Conservation (phyloP, 495 filamentous ascomycete species). For the Usnea hakonensis region DNA sequence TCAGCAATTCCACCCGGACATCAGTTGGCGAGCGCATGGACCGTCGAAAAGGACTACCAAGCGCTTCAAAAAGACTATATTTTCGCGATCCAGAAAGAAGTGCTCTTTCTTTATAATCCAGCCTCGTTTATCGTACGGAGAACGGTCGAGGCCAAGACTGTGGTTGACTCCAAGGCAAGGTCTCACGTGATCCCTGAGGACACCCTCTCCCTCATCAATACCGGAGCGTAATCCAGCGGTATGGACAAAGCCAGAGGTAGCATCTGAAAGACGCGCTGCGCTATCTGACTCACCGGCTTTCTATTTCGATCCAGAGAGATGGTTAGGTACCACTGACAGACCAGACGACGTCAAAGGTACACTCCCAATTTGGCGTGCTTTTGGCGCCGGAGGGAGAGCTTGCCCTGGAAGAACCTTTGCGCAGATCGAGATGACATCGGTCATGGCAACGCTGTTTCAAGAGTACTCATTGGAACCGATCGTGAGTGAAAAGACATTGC, state of each 20-base stretch:
- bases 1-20: not conserved
- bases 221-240: not conserved
- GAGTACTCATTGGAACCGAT: constrained; percentile 3
- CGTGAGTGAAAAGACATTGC: constrained; percentile 1
- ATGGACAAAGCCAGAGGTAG: not conserved
- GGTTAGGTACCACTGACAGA: not conserved
- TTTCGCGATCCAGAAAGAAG: not conserved
- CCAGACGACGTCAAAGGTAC: not conserved
- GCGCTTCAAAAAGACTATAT: not conserved
- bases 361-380: not conserved
- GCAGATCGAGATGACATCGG: constrained; percentile 4
- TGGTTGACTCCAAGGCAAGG: not conserved
- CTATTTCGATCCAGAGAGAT: constrained; percentile 5
- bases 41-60: not conserved
- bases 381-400: constrained; percentile 1
- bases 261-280: not conserved
- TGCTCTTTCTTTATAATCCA: not conserved
- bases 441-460: constrained; percentile 9
- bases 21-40: not conserved
- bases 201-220: not conserved
- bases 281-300: not conserved
- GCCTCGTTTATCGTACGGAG: not conserved
- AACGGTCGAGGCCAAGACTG: not conserved
- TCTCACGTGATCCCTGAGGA: not conserved
- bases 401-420: constrained; percentile 8